A percentile compares a stretch with the other conserved stretches of the same genome.
Conservation (phyloP, 495 filamentous ascomycete genomes). For the Penicillium tannophilum region DNA sequence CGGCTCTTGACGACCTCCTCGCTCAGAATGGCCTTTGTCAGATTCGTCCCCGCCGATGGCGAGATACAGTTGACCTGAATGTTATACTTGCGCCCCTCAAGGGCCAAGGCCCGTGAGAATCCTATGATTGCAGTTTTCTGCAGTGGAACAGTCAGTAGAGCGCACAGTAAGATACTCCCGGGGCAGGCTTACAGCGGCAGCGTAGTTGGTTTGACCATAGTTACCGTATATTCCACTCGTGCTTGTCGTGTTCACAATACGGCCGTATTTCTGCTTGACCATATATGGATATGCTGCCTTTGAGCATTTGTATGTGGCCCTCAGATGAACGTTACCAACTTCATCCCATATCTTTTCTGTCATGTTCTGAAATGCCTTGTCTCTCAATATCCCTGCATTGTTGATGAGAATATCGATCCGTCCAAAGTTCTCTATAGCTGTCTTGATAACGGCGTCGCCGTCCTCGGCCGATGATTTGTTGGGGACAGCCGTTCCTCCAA, state of each 20-base stretch:
- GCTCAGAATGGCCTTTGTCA: conserved; percentile 93
- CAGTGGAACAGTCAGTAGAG: no score
- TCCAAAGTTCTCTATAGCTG: conserved; percentile 89
- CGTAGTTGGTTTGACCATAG: conserved; percentile 98
- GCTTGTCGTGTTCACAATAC: conserved; percentile 95
- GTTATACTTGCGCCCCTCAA: conserved; percentile 96
- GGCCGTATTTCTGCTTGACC: conserved; percentile 98
- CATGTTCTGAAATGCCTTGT: conserved; percentile 99
- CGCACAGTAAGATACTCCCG: no score
- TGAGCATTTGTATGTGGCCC: conserved; percentile 94
- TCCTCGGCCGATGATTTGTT: conserved; percentile 94
- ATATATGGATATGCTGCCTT: conserved; percentile 98
- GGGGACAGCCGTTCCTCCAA: conserved; percentile 87
- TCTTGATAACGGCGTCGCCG: conserved; percentile 88
- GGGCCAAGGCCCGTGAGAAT: conserved; percentile 89
- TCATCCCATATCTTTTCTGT: conserved; percentile 90
- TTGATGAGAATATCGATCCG: conserved; percentile 94
- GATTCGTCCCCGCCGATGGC: conserved; percentile 93
- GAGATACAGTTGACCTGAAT: conserved; percentile 98
- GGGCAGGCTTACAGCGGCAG: conserved; percentile 58
- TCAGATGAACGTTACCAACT: conserved; percentile 88
- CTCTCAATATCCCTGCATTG: conserved; percentile 95
- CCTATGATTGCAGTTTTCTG: conserved; percentile 89
- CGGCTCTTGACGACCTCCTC: conserved; percentile 98
- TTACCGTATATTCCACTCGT: conserved; percentile 98